Evolutionary conservation across 2,329 filamentous ascomycete genomes (phyloP).

Genomic region (Ciborinia camelliae): DNA sequence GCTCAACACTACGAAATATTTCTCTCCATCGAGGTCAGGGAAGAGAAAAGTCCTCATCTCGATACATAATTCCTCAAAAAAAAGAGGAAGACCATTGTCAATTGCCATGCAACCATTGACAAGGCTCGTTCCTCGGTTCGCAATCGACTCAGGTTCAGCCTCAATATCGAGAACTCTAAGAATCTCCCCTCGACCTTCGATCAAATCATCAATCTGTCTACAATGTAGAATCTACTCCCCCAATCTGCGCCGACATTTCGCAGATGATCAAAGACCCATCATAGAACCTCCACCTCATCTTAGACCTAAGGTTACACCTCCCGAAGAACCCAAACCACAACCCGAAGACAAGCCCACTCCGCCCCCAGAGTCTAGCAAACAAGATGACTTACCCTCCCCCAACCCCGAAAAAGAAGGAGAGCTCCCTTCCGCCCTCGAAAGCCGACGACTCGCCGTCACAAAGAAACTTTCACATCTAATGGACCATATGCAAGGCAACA

Average conservation of each 20-base stretch:
- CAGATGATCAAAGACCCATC: constrained; percentile 28
- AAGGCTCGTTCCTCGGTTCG: constrained; percentile 34
- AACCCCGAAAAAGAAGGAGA: constrained; percentile 29
- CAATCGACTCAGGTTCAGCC: constrained; percentile 30
- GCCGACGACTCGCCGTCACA: constrained; percentile 43
- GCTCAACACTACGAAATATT: not conserved
- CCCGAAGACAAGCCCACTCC: not conserved
- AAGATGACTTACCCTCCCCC: constrained; percentile 10
- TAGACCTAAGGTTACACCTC: constrained; percentile 15
- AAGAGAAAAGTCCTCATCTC: constrained; percentile 4
- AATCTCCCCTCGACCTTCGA: constrained; percentile 26
- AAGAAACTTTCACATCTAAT: constrained; percentile 66
- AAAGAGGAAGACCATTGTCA: constrained; percentile 9
- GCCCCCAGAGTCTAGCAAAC: not conserved
- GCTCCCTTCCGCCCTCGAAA: constrained; percentile 48
- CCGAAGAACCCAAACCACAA: constrained; percentile 18
- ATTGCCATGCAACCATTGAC: constrained; percentile 36
- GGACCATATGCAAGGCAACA: constrained; percentile 83
- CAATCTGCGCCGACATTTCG: constrained; percentile 35
- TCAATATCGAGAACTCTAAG: constrained; percentile 26
- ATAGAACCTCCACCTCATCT: constrained; percentile 8
- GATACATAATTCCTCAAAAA: constrained; percentile 1
- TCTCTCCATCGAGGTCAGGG: not conserved
- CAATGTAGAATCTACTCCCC: constrained; percentile 43
- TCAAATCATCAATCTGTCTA: constrained; percentile 40